Base-by-base conservation (phyloP, 2,329 filamentous ascomycete species). In the Scedosporium apiospermum region DNA sequence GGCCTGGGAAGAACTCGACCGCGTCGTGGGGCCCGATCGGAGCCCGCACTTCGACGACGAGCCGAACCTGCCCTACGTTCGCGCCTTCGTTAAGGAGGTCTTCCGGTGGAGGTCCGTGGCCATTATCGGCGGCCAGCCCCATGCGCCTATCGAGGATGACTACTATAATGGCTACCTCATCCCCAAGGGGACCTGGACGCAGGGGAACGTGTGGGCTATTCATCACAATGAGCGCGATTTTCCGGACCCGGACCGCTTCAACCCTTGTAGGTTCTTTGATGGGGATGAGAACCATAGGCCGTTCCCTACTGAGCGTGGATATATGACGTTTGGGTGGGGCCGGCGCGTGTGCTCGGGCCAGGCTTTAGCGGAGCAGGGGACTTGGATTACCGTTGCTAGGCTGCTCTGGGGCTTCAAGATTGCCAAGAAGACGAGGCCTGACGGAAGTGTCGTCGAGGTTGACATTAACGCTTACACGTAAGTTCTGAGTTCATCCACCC, bases 391-490 rank as follows among this genome's bases (percentile, higher is more conserved):
- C 0, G 75, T 86, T 55, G 80, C 81, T 7, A 73, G 83, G 14
- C 67, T 86, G 30, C 72, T 87, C 6, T 86, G 84, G 82, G 82
- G 76, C 0, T 87, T 85, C 67, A 74, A 76, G 62, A 79, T 85
- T 27, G 53, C 73, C 64, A 75, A 72, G 65, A 72, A 74, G 63
- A 69, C 62, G 62, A 72, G 73, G 30, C 51, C 70, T 1, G 64
- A 71, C 34, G 81, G 81, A 0, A 76, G 75, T 26, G 73, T 77
- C 18, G 74, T 82, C 18, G 76, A 79, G 1, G 80, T 85, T 46
- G 82, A 86, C 64, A 84, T 85, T 49, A 82, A 83, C 65, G 73
- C 79, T 63, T 82, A 81, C 65, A 83, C 60, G 60, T 61, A 26
- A 51, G 59, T 51, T 38, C 34, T n/a, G 10, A 12, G 34, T 38